Evolutionary conservation across 306 rosid species (phyloP).

Genomic region (Rosa persica): DNA sequence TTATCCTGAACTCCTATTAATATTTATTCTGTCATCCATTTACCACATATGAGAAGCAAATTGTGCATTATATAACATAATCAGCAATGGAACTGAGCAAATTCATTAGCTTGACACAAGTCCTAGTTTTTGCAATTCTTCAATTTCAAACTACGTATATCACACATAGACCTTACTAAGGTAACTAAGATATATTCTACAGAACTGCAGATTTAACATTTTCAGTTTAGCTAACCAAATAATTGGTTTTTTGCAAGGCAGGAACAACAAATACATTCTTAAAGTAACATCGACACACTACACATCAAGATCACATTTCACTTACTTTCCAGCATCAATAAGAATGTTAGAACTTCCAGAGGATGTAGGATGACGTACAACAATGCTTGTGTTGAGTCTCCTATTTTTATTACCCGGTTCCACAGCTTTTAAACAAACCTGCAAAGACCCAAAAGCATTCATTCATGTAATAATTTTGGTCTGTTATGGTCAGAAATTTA

Average conservation of each 20-base stretch:
- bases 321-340: conserved; percentile 93
- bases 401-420: conserved; percentile 73
- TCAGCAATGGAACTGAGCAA: neutral
- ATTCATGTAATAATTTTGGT: conserved; percentile 11
- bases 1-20: neutral
- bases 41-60: conserved; percentile 11
- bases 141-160: neutral
- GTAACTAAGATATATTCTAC: neutral
- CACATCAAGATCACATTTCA: conserved; percentile 5
- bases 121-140: conserved; percentile 1
- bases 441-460: conserved; percentile 16
- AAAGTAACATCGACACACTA: conserved; percentile 2
- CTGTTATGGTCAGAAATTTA: conserved; percentile 12
- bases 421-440: conserved; percentile 81
- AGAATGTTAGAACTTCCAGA: conserved; percentile 66
- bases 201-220: neutral
- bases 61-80: neutral
- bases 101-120: neutral
- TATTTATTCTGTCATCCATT: neutral
- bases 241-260: neutral
- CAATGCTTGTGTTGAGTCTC: conserved; percentile 90
- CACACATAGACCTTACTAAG: neutral
- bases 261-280: conserved; percentile 9
- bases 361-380: conserved; percentile 54
- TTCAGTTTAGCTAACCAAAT: neutral